Percentiles rank a stretch among this genome's conserved stretches.
These are phyloP conservation scores for Sonneratia alba DNA, from an alignment of 345 rosid genomes.

Conservation along the genomic window DNA sequence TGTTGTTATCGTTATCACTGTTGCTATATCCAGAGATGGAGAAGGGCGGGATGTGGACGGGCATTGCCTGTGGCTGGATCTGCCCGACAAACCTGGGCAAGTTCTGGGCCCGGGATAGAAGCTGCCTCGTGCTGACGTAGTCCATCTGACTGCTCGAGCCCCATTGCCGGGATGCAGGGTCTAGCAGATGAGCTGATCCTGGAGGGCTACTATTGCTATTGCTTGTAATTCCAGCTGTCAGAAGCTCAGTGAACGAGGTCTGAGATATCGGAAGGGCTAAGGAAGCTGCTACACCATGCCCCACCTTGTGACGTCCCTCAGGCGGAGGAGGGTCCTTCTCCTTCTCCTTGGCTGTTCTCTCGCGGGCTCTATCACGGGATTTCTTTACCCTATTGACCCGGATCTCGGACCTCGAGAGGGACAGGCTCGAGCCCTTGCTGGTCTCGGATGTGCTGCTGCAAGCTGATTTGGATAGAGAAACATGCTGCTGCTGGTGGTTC, in stretches of 20 bases:
- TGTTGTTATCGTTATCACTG: slow-evolving; percentile 22
- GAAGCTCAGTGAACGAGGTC: slow-evolving; percentile 60
- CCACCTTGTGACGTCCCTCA: neutral
- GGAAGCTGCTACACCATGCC: slow-evolving; percentile 6
- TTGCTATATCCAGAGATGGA: slow-evolving; percentile 27
- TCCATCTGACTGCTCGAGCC: slow-evolving; percentile 46
- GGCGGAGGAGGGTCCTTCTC: slow-evolving; percentile 18
- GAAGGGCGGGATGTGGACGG: slow-evolving; percentile 13
- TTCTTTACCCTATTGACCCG: slow-evolving; percentile 52
- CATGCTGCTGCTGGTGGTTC: slow-evolving; percentile 27
- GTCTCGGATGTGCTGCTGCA: slow-evolving; percentile 91
- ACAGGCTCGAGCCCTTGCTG: slow-evolving; percentile 71
- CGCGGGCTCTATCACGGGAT: slow-evolving; percentile 65
- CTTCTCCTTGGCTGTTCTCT: slow-evolving; percentile 75
- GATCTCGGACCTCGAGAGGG: slow-evolving; percentile 64
- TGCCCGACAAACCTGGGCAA: slow-evolving; percentile 39
- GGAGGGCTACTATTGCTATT: slow-evolving; percentile 24
- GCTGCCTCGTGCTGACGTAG: slow-evolving; percentile 39
- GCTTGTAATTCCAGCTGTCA: slow-evolving; percentile 48
- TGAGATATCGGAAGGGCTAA: slow-evolving; percentile 37
- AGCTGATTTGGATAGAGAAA: too few relatives aligned
- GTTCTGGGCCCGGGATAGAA: slow-evolving; percentile 28
- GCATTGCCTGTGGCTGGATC: slow-evolving; percentile 22
- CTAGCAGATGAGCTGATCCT: slow-evolving; percentile 30
- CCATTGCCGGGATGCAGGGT: slow-evolving; percentile 46